A percentile compares a stretch with the other conserved stretches of the same genome.
phyloP scores from a whole-genome alignment of 139 green algal genomes.

The Pedinophyceae sp. region DNA sequence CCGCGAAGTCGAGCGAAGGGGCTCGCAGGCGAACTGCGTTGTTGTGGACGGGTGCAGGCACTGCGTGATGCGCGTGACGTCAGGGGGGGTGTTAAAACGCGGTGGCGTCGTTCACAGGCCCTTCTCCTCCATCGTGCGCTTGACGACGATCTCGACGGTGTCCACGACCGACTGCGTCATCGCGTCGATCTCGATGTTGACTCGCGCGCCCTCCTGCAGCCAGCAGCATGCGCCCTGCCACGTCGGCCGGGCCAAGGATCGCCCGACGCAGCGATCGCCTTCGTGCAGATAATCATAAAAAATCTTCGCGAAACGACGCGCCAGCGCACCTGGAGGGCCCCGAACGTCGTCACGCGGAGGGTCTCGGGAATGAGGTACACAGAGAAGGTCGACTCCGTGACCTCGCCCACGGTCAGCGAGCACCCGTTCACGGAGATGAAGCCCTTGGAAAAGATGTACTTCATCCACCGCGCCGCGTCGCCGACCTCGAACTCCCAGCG shows the following conservation, averaged over 20 bases:
- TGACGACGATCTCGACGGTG: constrained; percentile 76
- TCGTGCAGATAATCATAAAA: constrained; percentile 53
- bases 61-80: no score
- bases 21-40: no score
- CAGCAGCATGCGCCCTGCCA: no score
- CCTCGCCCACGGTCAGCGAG: constrained; percentile 70
- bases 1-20: no score
- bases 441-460: constrained; percentile 90
- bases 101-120: no score
- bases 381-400: constrained; percentile 38
- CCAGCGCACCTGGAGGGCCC: no score
- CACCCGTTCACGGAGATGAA: constrained; percentile 86
- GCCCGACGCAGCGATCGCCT: no score
- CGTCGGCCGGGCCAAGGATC: no score
- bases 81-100: no score
- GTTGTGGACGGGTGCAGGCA: no score
- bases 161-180: constrained; percentile 85
- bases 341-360: constrained; percentile 22
- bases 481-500: constrained; percentile 44
- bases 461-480: constrained; percentile 53
- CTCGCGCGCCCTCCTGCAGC: constrained; percentile 36
- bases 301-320: background rate
- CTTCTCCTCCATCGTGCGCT: no score
- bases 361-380: constrained; percentile 95
- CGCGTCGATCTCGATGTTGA: constrained; percentile 85